Evolutionary conservation across 331 rosid species (phyloP), one percentile per base, ranked within the genome.

Genomic region (Acacia concinna): DNA sequence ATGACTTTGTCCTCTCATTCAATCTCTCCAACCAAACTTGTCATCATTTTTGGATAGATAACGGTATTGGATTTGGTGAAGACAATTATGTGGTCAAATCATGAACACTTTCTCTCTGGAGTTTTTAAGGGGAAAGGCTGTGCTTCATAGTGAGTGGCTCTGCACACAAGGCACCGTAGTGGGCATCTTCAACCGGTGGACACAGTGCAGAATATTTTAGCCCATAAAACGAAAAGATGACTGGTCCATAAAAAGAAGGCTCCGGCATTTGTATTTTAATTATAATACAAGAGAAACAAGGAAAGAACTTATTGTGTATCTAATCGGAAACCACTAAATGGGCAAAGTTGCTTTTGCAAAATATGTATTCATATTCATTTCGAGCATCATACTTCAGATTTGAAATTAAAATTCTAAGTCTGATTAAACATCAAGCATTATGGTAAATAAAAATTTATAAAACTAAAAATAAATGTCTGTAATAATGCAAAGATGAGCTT

Each of bases 1-100:
- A 74, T 74, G 78, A 74, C 23, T 23, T 35, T 73, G 51, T 37
- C 68, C 27, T 37, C 52, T 37, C 9, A 34, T 51, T 73, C 78
- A 71, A 27, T 4, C 68, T 35, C 44, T 73, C 20, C 2, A 32
- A 21, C 34, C 11, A 21, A 32, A n/a, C 40, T 27, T n/a, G 77
- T 52, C 66, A 52, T 21, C 77, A 52, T 73, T 52, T 51, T 27
- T 21, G 13, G 49, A 34, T 20, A 7, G 77, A 11, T 51, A 34
- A 35, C 15, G 32, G 18, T 34, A 32, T 34, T 25, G 66, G 43
- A 32, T 52, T 32, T 10, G n/a, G 65, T 32, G 66, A 12, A 72
- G 47, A 34, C 32, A 17, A n/a, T 34, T 60, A 31, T 52, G 54
- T 51, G 5, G 65, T 51, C 34, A 13, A 12, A 11, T 66, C 21